phyloP scores from a whole-genome alignment of 2,329 filamentous ascomycete genomes.

The Thielaviopsis populi region DNA sequence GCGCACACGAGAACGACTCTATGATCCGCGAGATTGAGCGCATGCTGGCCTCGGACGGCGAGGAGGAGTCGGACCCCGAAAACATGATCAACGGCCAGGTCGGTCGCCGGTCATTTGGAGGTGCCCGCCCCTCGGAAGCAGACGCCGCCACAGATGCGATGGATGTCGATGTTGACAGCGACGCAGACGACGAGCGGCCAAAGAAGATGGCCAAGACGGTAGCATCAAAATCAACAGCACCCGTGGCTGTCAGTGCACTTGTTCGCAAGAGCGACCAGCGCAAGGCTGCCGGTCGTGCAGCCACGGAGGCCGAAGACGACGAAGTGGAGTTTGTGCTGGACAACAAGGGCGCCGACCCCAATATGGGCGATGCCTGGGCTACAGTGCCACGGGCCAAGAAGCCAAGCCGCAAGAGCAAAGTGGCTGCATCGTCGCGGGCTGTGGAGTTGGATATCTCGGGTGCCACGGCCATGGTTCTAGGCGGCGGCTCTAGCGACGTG shows the following conservation, averaged over 20 bases:
- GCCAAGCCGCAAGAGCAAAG: slow-evolving; percentile 22
- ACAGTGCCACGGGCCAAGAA: slow-evolving; percentile 20
- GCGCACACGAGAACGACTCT: slow-evolving; percentile 67
- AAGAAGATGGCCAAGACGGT: slow-evolving; percentile 17
- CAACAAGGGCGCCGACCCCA: slow-evolving; percentile 10
- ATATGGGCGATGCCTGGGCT: slow-evolving; percentile 13
- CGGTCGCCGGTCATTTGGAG: slow-evolving; percentile 50
- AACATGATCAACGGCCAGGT: slow-evolving; percentile 29
- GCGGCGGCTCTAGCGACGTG: not conserved
- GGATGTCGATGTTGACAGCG: slow-evolving; percentile 19
- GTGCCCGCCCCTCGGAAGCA: slow-evolving; percentile 20
- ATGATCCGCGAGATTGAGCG: slow-evolving; percentile 53
- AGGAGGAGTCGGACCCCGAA: slow-evolving; percentile 37
- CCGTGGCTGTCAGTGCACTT: slow-evolving; percentile 8
- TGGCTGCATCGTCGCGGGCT: slow-evolving; percentile 6
- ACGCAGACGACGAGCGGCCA: slow-evolving; percentile 20
- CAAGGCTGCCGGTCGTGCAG: slow-evolving; percentile 20
- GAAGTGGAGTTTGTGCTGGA: slow-evolving; percentile 20
- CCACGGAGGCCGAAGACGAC: slow-evolving; percentile 18
- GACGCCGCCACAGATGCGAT: not conserved
- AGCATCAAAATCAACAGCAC: not conserved
- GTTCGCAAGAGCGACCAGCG: slow-evolving; percentile 12
- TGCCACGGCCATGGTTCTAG: slow-evolving; percentile 13
- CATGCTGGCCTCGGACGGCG: slow-evolving; percentile 52
- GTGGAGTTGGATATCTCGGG: slow-evolving; percentile 12